Percentiles rank a stretch among this genome's conserved stretches.
These are phyloP conservation scores for Sclerotinia nivalis DNA, from an alignment of 2,329 filamentous ascomycete genomes.

Conservation along the genomic window DNA sequence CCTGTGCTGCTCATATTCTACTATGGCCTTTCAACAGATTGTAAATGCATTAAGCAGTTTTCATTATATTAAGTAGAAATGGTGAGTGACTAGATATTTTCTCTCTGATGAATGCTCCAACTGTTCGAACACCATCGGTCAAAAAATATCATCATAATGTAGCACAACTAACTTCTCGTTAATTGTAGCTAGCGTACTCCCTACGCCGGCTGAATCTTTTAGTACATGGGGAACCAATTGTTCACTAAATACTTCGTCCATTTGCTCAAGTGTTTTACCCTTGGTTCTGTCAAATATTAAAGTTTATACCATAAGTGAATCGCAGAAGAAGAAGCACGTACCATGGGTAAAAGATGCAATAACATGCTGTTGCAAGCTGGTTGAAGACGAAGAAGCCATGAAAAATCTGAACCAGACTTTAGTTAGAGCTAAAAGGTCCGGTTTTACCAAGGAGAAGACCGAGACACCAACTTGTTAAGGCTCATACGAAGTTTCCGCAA, in stretches of 20 bases:
- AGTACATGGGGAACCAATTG: conserved; percentile 44
- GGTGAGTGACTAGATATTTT: background rate
- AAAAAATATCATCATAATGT: background rate
- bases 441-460: conserved; percentile 55
- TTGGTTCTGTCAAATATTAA: conserved; percentile 39
- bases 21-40: too few species aligned
- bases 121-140: background rate
- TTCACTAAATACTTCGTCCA: conserved; percentile 40
- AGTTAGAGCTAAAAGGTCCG: conserved; percentile 54
- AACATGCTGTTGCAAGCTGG: conserved; percentile 41
- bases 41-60: background rate
- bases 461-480: conserved; percentile 56
- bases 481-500: conserved; percentile 61
- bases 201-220: conserved; percentile 40
- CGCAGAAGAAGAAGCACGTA: conserved; percentile 38
- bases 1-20: too few species aligned
- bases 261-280: conserved; percentile 39
- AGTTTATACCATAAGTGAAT: conserved; percentile 37
- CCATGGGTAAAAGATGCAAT: conserved; percentile 50
- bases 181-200: conserved; percentile 26
- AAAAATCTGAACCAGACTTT: conserved; percentile 50
- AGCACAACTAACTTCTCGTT: background rate
- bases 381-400: background rate
- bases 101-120: background rate
- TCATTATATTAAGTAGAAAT: background rate